Base-by-base conservation (phyloP, 106 monocot genomes). In the Dendrobium officinale region DNA sequence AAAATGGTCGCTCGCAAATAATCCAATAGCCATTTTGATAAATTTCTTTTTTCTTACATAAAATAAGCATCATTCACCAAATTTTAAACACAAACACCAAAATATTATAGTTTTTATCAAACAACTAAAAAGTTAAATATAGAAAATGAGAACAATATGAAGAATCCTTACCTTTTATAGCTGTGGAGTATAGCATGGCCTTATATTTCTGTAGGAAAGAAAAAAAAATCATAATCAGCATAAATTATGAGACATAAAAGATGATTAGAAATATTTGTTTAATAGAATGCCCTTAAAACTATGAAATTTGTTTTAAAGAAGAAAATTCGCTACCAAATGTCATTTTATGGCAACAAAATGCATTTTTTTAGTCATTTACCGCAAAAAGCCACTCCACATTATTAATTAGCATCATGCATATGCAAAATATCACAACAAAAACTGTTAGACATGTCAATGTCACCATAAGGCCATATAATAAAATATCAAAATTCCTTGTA, bases 121-220 rank as follows among this genome's bases (percentile, higher is more conserved):
- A 70, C 26, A 70, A 15, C 37, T 9, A 45, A 15, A 72, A 4
- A 31, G 8, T 7, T 44, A 67, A 75, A 19, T 27, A 82, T 80
- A 48, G 33, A 76, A 70, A 29, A 70, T 37, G 24, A 68, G n/a
- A 20, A 13, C 10, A 29, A 70, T 72, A 56, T 56, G 3, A 80
- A 44, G n/a, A 75, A 75, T 9, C 26, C 77, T 82, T 80, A 91
- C 94, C 86, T 85, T 86, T 81, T 80, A 90, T 77, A 75, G 82
- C 80, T 82, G 86, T 55, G 31, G 88, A 92, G 70, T 95, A 92
- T 31, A 87, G 22, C 72, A 82, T 78, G 47, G 88, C 85, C 82
- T 70, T 73, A 70, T 79, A 80, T 84, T 87, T 95, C 94, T 95
- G 92, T 77, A 84, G 26, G 40, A 31, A 56, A 83, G 56, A 79